Evolutionary conservation across 768 basidiomycete species (phyloP).

Genomic region (Gyrodon lividus): DNA sequence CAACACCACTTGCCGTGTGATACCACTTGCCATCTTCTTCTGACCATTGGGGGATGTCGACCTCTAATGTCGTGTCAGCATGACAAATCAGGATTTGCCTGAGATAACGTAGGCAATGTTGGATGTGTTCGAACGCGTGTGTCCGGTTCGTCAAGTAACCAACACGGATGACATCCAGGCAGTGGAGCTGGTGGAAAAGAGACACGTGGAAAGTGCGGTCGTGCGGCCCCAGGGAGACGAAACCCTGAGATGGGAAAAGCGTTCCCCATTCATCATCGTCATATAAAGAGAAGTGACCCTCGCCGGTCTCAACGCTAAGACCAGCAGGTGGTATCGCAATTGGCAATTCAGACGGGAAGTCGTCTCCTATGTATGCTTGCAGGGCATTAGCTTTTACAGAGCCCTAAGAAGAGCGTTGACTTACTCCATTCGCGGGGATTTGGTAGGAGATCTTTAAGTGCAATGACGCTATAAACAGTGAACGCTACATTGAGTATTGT

Average conservation of each 20-base stretch:
- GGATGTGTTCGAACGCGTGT: slow-evolving; percentile 29
- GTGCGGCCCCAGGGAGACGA: slow-evolving; percentile 34
- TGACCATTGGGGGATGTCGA: slow-evolving; percentile 26
- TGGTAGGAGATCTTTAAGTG: slow-evolving; percentile 12
- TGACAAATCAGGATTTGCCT: slow-evolving; percentile 37
- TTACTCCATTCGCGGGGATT: slow-evolving; percentile 23
- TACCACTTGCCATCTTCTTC: slow-evolving; percentile 19
- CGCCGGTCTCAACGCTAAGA: slow-evolving; percentile 25
- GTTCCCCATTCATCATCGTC: slow-evolving; percentile 38
- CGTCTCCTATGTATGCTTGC: slow-evolving; percentile 30
- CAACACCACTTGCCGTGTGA: slow-evolving; percentile 31
- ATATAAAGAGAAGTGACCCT: slow-evolving; percentile 29
- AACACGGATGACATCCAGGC: slow-evolving; percentile 38
- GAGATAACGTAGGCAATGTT: slow-evolving; percentile 42
- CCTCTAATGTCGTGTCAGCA: slow-evolving; percentile 39
- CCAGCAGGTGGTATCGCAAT: slow-evolving; percentile 28
- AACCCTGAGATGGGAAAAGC: slow-evolving; percentile 33
- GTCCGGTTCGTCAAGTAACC: slow-evolving; percentile 25
- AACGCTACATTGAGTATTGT: slow-evolving; percentile 23
- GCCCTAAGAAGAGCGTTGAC: not conserved
- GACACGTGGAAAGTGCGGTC: slow-evolving; percentile 34
- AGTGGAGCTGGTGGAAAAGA: slow-evolving; percentile 52
- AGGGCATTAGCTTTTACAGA: not conserved
- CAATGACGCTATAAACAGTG: slow-evolving; percentile 19
- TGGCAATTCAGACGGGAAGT: slow-evolving; percentile 33